phyloP scores from a whole-genome alignment of 352 stramenopile genomes.

The Globisporangium spinosum region DNA sequence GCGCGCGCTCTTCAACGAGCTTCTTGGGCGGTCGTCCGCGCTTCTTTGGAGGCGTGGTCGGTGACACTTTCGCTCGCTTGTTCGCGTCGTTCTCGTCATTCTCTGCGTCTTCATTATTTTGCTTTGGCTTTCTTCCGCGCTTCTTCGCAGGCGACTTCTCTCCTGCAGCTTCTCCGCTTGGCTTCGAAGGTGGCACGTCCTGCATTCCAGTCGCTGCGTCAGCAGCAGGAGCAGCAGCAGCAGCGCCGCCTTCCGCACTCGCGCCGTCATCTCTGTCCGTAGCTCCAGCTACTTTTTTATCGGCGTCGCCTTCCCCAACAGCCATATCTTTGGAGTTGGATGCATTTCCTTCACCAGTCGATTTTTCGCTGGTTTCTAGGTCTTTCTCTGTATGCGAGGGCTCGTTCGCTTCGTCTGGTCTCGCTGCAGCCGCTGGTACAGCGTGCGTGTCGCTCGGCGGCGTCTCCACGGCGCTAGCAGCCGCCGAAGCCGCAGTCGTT shows the following conservation, averaged over 20 bases:
- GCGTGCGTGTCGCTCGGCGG: background rate
- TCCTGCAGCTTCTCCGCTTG: conserved; percentile 9
- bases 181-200: background rate
- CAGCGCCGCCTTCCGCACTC: background rate
- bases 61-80: conserved; percentile 9
- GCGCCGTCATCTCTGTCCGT: background rate
- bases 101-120: conserved; percentile 8
- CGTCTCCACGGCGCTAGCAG: conserved; percentile 1
- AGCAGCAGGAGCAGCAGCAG: too few species aligned
- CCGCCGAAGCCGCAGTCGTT: background rate
- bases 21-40: conserved; percentile 7
- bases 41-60: conserved; percentile 11
- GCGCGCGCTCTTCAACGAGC: conserved; percentile 5
- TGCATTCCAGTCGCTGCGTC: background rate
- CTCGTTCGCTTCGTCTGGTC: conserved; percentile 4
- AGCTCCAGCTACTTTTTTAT: background rate
- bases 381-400: conserved; percentile 2
- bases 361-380: background rate
- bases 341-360: conserved; percentile 8
- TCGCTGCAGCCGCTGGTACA: background rate
- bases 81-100: conserved; percentile 6
- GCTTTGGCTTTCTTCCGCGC: conserved; percentile 23
- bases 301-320: conserved; percentile 5
- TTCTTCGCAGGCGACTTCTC: conserved; percentile 25
- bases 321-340: conserved; percentile 7